Base-by-base conservation (phyloP, 805 yeast genomes). In the Wickerhamomyces alni region DNA sequence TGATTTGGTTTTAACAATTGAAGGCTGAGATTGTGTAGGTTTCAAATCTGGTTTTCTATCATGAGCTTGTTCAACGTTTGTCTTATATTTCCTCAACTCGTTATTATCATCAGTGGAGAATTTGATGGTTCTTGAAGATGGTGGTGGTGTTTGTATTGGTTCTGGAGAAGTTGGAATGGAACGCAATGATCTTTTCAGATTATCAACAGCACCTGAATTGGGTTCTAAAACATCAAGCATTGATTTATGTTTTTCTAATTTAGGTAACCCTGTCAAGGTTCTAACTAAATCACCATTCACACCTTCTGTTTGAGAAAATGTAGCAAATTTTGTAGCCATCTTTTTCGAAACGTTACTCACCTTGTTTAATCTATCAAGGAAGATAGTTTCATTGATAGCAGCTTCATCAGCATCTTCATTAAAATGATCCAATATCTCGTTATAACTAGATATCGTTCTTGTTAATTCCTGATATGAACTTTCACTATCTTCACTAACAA, bases 231-330 rank as follows among this genome's bases (percentile, higher is more conserved):
- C 55, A 39, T 54, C 58, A 37, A 55, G 39, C 56, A 55, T 49
- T 8, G 59, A 55, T 36, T 46, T 52, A 2, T 39, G 39, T 28
- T 46, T 51, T 22, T 40, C 41, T 3, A 54, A 22, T 15, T 40
- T 37, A 3, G 58, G 57, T 62, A 50, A 19, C 8, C 71, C 74
- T 0, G 75, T 69, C 18, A 69, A 47, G 0, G 67, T 56, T 25
- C 74, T 55, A 22, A 70, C 69, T 16, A 69, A 45, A 29, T 59
- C 61, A 0, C 68, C 69, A 13, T 66, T 63, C 37, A 62, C 66
- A 12, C 59, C 62, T 16, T 66, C 69, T 17, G 44, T 43, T 25
- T 45, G 52, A 3, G 69, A 67, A n/a, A 62, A 60, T 30, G 58
- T 62, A 16, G 48, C 45, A 32, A 58, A 40, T 15, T 48, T 43